Percentiles rank a stretch among this genome's conserved stretches.
Evolutionary conservation across 805 yeast species (phyloP).

Genomic region (Candida chauliodis): DNA sequence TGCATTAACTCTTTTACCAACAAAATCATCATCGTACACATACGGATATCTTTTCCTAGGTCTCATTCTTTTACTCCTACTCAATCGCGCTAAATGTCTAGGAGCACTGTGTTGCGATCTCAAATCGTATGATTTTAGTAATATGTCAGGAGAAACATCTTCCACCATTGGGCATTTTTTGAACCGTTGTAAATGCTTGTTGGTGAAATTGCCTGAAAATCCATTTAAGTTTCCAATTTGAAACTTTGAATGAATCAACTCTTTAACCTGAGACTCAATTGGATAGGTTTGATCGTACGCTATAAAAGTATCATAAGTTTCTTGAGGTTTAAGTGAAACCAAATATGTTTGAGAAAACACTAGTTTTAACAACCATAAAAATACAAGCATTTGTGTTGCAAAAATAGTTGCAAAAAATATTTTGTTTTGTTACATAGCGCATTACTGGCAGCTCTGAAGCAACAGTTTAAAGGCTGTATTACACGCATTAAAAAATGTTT

Average conservation of each 20-base stretch:
- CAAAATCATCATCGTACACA: conserved; percentile 41
- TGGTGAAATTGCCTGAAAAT: conserved; percentile 58
- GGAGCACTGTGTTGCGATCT: conserved; percentile 47
- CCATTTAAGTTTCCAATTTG: conserved; percentile 72
- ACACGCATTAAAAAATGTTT: too few relatives aligned
- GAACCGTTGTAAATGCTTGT: conserved; percentile 43
- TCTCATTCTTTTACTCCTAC: conserved; percentile 39
- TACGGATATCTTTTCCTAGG: conserved; percentile 30
- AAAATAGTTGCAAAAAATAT: conserved; percentile 3
- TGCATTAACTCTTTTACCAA: conserved; percentile 63
- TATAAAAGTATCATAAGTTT: conserved; percentile 46
- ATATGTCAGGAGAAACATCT: conserved; percentile 64
- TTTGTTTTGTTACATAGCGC: too few relatives aligned
- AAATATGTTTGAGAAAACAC: conserved; percentile 29
- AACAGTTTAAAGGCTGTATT: too few relatives aligned
- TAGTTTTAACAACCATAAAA: not conserved
- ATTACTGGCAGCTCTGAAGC: too few relatives aligned
- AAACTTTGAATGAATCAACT: conserved; percentile 47
- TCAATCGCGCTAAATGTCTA: conserved; percentile 62
- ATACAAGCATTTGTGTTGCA: not conserved
- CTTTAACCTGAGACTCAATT: conserved; percentile 38
- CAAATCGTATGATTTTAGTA: conserved; percentile 53
- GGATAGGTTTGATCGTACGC: conserved; percentile 39
- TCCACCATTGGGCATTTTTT: conserved; percentile 60
- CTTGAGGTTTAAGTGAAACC: conserved; percentile 49